Conservation (phyloP, 1,284 basidiomycete species). For the Filobasidium uniguttulatum region DNA sequence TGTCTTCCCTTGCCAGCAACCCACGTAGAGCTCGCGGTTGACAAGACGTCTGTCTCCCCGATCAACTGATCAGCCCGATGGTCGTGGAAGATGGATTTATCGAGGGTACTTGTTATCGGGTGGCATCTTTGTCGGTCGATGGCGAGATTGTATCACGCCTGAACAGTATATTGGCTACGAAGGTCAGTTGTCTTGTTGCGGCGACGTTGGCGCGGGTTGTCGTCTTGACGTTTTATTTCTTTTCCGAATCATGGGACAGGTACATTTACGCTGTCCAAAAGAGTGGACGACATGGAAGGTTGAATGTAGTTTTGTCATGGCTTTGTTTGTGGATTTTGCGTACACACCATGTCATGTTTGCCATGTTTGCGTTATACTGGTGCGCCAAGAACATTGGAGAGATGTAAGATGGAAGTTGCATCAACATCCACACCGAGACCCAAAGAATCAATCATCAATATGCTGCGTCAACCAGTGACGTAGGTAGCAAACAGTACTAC, state of each 20-base stretch:
- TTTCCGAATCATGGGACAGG: no score
- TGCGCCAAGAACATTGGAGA: no score
- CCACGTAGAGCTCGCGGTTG: neutral
- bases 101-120: slow-evolving; percentile 37
- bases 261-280: slow-evolving; percentile 8
- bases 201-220: neutral
- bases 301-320: no score
- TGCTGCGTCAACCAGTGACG: no score
- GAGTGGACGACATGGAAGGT: slow-evolving; percentile 3
- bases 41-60: neutral
- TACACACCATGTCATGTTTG: no score
- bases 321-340: no score
- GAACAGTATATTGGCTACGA: slow-evolving; percentile 36
- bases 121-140: slow-evolving; percentile 33
- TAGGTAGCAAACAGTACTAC: no score
- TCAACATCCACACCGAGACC: no score
- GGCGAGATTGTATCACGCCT: slow-evolving; percentile 36
- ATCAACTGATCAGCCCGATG: slow-evolving; percentile 35
- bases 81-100: slow-evolving; percentile 42
- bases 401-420: no score
- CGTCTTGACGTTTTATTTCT: no score
- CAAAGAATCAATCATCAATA: no score
- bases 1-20: neutral
- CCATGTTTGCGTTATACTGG: no score
- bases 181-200: slow-evolving; percentile 14